Evolutionary conservation across 176 grass and related monocot genomes (phyloP), one percentile per base, ranked within the genome.

Genomic region (Saccharum officinarum): DNA sequence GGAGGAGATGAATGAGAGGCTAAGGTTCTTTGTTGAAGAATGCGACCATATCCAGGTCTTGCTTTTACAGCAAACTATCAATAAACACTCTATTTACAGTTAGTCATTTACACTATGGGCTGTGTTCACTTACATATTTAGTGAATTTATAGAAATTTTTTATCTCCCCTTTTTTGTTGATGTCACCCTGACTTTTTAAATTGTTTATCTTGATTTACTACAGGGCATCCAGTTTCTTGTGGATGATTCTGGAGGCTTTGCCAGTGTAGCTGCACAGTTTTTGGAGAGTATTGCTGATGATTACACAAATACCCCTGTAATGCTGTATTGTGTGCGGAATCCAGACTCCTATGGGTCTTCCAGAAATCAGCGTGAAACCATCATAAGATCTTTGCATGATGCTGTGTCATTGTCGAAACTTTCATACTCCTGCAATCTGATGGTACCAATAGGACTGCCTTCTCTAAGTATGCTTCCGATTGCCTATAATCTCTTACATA

Each of bases 1-100:
- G 79, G 97, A 99, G 80, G 97, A 99, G 71, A 92, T 99, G 84
- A 99, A 88, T 89, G 97, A 99, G 55, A 86, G 92, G 79, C 88
- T 96, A 46, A 91, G 97, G 25, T 99, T 96, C 73, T 96, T 99
- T 88, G 40, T 96, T 73, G 97, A 99, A 94, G 97, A 96, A 92
- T 99, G 97, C 5, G 94, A 94, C 45, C 90, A 99, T 89, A 92
- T 99, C 84, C 97, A 99, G 93, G 97, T 99, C 57, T 61, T 88
- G 60, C 82, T 79, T 74, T 75, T 31, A 52, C 60, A 69, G 17
- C 50, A 69, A 68, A 74, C 54, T 83, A 80, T 83, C 10, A 9
- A 18, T 46, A 18, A 73, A 75, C 39, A 86, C 18, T 89, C 26
- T 73, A 67, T 50, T 18, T 82, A 40, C 47, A 46, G 37, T 54